These are phyloP conservation scores for Leptographium radiaticola DNA, from an alignment of 2,329 filamentous ascomycete species.

Conservation along the genomic window DNA sequence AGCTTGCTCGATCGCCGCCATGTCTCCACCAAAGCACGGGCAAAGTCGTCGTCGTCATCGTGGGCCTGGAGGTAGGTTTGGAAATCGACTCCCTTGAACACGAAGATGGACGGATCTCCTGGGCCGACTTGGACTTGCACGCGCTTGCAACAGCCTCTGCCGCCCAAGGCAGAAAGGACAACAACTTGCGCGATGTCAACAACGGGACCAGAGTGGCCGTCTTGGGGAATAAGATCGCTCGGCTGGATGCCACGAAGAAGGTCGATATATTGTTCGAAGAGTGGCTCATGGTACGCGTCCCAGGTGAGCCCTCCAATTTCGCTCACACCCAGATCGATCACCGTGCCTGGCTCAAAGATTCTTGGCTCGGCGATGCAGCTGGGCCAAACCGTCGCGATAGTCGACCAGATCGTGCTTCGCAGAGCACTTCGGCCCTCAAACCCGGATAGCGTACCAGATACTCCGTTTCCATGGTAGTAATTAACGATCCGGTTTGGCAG, in stretches of 20 bases:
- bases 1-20: neutral
- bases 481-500: too few species aligned
- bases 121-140: neutral
- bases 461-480: too few species aligned
- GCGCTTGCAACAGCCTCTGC: conserved; percentile 1
- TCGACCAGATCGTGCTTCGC: too few species aligned
- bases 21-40: neutral
- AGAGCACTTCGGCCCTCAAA: too few species aligned
- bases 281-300: neutral
- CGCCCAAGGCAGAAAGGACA: neutral
- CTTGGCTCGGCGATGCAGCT: neutral
- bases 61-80: conserved; percentile 1
- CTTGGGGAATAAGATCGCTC: neutral
- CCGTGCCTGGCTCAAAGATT: neutral
- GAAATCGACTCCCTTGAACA: conserved; percentile 3
- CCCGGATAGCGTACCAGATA: too few species aligned
- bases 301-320: neutral
- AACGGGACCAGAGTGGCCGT: neutral
- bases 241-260: neutral
- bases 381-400: neutral
- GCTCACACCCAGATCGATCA: neutral
- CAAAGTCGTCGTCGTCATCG: neutral
- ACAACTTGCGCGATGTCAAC: neutral
- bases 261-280: neutral
- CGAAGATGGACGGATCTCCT: neutral